Conservation (phyloP, 2,329 filamentous ascomycete genomes). For the Aspergillus arachidicola region DNA sequence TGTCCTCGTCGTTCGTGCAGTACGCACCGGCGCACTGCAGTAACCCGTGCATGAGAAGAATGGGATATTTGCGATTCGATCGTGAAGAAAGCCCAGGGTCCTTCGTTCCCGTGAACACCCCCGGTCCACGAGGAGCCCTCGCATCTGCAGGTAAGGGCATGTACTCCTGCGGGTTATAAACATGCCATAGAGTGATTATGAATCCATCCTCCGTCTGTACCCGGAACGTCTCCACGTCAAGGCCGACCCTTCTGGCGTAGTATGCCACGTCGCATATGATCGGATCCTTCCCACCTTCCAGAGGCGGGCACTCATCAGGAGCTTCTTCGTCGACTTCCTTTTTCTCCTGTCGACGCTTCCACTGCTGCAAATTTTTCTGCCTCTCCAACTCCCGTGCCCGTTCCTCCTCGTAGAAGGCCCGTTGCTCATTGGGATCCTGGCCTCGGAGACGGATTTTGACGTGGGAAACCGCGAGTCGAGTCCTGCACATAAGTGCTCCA, state of each 20-base stretch:
- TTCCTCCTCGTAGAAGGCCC: conserved; percentile 78
- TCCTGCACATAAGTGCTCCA: conserved; percentile 70
- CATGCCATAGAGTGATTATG: conserved; percentile 83
- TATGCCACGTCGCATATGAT: conserved; percentile 79
- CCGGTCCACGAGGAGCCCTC: conserved; percentile 56
- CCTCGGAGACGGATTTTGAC: conserved; percentile 59
- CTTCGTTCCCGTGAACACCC: conserved; percentile 59
- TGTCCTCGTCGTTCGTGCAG: conserved; percentile 86
- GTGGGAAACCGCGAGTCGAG: conserved; percentile 56
- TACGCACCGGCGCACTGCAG: conserved; percentile 87
- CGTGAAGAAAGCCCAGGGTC: conserved; percentile 25
- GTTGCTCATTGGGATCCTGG: conserved; percentile 59
- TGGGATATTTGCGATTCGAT: conserved; percentile 62
- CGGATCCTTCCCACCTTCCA: conserved; percentile 78
- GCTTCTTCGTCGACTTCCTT: conserved; percentile 43
- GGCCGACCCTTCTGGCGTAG: conserved; percentile 82
- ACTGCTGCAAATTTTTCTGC: conserved; percentile 61
- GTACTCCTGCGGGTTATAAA: conserved; percentile 81
- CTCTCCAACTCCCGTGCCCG: conserved; percentile 59
- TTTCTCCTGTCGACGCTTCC: conserved; percentile 54
- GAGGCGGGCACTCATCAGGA: conserved; percentile 64
- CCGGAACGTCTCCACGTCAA: conserved; percentile 79
- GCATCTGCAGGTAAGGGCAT: conserved; percentile 52
- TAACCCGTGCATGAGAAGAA: conserved; percentile 84
- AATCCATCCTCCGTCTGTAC: conserved; percentile 95